Conservation (phyloP, 2,329 filamentous ascomycete genomes). For the Penicillium glabrum region DNA sequence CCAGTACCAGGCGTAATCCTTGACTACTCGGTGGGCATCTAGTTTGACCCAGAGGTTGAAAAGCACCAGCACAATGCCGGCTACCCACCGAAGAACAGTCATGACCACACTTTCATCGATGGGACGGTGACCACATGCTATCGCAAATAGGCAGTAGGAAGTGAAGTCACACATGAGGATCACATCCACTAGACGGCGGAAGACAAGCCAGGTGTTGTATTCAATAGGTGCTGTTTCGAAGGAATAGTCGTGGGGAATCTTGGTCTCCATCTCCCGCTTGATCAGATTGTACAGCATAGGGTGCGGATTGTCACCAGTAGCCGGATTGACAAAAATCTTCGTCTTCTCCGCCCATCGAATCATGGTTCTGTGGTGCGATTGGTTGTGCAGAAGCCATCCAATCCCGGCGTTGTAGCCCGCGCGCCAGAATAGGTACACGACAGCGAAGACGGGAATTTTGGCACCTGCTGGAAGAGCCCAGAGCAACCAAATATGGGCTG, state of each 20-base stretch:
- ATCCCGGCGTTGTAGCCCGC: conserved; percentile 92
- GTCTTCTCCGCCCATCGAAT: conserved; percentile 85
- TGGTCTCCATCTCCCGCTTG: conserved; percentile 87
- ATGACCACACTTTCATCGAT: conserved; percentile 68
- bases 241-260: conserved; percentile 89
- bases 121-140: conserved; percentile 79
- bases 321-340: conserved; percentile 80
- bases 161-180: conserved; percentile 99
- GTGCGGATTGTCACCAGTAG: conserved; percentile 76
- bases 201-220: conserved; percentile 99
- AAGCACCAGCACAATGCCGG: conserved; percentile 74
- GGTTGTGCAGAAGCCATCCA: conserved; percentile 80
- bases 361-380: conserved; percentile 84
- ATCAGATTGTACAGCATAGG: conserved; percentile 80
- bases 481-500: conserved; percentile 69
- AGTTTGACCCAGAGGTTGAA: conserved; percentile 99
- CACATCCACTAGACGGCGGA: conserved; percentile 90
- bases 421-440: conserved; percentile 89
- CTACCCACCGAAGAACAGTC: conserved; percentile 71
- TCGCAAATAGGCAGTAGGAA: conserved; percentile 93
- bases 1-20: conserved; percentile 99
- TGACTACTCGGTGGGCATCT: conserved; percentile 95
- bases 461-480: conserved; percentile 69
- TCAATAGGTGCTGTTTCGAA: conserved; percentile 92
- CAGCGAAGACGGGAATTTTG: conserved; percentile 75